Evolutionary conservation across 2,329 filamentous ascomycete genomes (phyloP).

Genomic region (Hypoxylon sp.): DNA sequence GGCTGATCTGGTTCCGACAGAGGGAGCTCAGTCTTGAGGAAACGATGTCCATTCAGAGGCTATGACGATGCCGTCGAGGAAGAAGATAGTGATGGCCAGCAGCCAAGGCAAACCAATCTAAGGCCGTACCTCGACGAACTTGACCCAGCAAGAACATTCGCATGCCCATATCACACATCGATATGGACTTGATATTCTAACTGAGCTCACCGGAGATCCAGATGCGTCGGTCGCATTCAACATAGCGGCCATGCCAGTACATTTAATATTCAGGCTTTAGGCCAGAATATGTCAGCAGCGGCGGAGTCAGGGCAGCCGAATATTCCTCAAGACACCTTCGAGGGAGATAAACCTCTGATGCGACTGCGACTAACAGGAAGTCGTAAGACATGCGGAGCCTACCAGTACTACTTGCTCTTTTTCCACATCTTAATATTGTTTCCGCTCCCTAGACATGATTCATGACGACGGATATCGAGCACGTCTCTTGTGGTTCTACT

Average conservation of each 20-base stretch:
- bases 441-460: not conserved
- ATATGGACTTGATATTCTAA: not conserved
- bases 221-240: too few relatives aligned
- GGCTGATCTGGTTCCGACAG: not conserved
- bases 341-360: constrained; percentile 88
- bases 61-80: not conserved
- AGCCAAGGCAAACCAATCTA: not conserved
- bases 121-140: not conserved
- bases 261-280: constrained; percentile 95
- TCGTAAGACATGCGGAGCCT: constrained; percentile 68
- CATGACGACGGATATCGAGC: not conserved
- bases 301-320: constrained; percentile 77
- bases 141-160: not conserved
- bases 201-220: not conserved
- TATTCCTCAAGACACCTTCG: constrained; percentile 96
- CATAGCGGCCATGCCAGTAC: constrained; percentile 54
- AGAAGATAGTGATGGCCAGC: not conserved
- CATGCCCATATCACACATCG: not conserved
- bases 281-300: constrained; percentile 82
- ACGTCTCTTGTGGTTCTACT: not conserved
- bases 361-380: constrained; percentile 82
- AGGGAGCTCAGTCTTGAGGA: not conserved
- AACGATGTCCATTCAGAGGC: not conserved
- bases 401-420: constrained; percentile 47
- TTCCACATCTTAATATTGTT: constrained; percentile 30